phyloP scores from a whole-genome alignment of 495 filamentous ascomycete genomes.

The Neurospora discreta region DNA sequence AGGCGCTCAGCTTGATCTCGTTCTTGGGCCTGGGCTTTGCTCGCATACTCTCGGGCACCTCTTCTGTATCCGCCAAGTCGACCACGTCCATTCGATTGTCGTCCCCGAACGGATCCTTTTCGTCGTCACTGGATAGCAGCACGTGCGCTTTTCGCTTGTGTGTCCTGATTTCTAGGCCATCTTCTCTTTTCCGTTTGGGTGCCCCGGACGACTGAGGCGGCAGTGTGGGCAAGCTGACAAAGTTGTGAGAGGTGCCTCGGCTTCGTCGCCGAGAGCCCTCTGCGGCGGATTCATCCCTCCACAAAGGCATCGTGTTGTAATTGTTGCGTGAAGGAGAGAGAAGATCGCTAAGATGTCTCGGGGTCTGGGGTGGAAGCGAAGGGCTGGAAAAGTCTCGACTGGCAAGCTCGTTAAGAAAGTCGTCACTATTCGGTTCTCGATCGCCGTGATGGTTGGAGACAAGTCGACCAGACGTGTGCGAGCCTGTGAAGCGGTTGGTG shows the following conservation, averaged over 20 bases:
- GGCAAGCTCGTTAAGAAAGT: conserved; percentile 18
- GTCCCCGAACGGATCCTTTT: conserved; percentile 21
- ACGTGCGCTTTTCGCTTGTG: conserved; percentile 5
- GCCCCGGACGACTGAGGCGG: neutral
- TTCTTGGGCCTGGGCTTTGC: conserved; percentile 38
- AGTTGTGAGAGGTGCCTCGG: neutral
- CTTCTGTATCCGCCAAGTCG: conserved; percentile 52
- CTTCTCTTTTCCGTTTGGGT: neutral
- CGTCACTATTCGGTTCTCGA: conserved; percentile 18
- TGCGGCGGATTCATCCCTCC: neutral
- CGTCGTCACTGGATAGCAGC: conserved; percentile 9
- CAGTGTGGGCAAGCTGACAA: neutral
- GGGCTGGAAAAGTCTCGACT: conserved; percentile 27
- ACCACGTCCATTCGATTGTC: conserved; percentile 19
- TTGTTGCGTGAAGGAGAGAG: neutral
- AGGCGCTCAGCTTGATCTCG: conserved; percentile 40
- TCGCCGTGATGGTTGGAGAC: neutral
- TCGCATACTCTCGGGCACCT: conserved; percentile 40
- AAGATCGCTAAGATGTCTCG: neutral
- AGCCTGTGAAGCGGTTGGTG: neutral
- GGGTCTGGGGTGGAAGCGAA: conserved; percentile 13
- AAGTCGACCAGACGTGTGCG: neutral
- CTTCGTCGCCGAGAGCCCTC: neutral
- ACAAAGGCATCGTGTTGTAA: neutral
- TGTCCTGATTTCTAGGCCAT: neutral